Evolutionary conservation across 257 asterid genomes (phyloP).

Genomic region (Nicotiana otophora): DNA sequence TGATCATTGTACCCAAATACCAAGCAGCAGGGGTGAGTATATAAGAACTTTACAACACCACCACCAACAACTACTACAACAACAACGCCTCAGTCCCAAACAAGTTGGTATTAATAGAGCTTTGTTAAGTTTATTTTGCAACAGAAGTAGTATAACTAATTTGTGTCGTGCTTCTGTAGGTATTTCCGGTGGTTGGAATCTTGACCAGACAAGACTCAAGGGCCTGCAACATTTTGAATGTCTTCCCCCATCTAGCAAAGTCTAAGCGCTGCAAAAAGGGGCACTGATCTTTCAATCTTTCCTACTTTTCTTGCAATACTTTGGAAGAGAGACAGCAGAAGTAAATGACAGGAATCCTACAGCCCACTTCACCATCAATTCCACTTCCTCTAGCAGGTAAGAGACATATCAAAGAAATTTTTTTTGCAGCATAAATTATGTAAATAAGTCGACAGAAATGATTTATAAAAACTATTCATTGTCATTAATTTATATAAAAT

Average conservation of each 20-base stretch:
- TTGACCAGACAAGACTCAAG: conserved; percentile 93
- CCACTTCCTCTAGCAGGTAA: no score
- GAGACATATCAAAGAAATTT: no score
- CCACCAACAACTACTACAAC: not conserved
- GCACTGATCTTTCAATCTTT: conserved; percentile 17
- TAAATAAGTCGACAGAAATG: not conserved
- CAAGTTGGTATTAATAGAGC: not conserved
- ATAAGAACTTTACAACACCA: not conserved
- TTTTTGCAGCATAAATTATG: not conserved
- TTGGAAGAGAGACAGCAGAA: not conserved
- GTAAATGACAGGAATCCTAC: not conserved
- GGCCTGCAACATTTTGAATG: conserved; percentile 70
- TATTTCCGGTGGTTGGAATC: conserved; percentile 70
- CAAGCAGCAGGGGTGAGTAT: conserved; percentile 73
- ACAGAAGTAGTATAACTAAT: conserved; percentile 17
- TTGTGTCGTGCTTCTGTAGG: conserved; percentile 33
- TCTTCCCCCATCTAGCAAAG: conserved; percentile 62
- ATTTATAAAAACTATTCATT: not conserved
- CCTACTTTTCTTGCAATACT: not conserved
- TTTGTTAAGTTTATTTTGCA: not conserved
- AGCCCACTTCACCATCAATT: not conserved
- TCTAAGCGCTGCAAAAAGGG: conserved; percentile 43
- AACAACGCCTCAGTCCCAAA: not conserved
- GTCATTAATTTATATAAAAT: not conserved
- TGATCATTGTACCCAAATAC: conserved; percentile 74